A percentile compares a stretch with the other conserved stretches of the same genome.
Evolutionary conservation across 768 basidiomycete species (phyloP).

Genomic region (Nevesoporus exiguus): DNA sequence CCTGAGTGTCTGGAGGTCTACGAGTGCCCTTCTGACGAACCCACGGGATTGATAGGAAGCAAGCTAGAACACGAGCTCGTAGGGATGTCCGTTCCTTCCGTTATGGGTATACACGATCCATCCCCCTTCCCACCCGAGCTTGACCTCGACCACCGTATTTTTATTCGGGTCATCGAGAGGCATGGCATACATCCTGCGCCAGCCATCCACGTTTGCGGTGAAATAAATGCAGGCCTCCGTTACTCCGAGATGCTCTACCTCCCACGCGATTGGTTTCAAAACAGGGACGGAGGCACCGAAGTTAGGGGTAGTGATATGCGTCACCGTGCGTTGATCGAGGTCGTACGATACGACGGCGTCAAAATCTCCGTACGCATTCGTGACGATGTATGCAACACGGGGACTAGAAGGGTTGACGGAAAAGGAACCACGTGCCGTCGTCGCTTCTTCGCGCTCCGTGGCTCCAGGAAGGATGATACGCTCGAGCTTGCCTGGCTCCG

Average conservation of each 20-base stretch:
- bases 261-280: constrained; percentile 36
- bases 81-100: constrained; percentile 31
- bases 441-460: constrained; percentile 31
- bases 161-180: constrained; percentile 30
- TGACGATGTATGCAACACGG: constrained; percentile 33
- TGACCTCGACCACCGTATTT: constrained; percentile 32
- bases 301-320: constrained; percentile 38
- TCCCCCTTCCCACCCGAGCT: constrained; percentile 31
- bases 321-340: constrained; percentile 25
- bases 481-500: constrained; percentile 22
- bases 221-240: constrained; percentile 32
- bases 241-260: constrained; percentile 25
- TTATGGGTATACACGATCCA: constrained; percentile 31
- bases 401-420: constrained; percentile 31
- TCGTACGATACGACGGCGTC: constrained; percentile 36
- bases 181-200: constrained; percentile 29
- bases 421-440: constrained; percentile 22
- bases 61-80: constrained; percentile 32
- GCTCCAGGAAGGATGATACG: constrained; percentile 34
- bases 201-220: constrained; percentile 39
- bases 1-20: constrained; percentile 30
- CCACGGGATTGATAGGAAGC: constrained; percentile 31
- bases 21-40: constrained; percentile 23
- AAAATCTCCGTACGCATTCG: constrained; percentile 40
- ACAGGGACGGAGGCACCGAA: constrained; percentile 26